phyloP scores from a whole-genome alignment of 2,329 filamentous ascomycete species.

The Colletotrichum somersetense region DNA sequence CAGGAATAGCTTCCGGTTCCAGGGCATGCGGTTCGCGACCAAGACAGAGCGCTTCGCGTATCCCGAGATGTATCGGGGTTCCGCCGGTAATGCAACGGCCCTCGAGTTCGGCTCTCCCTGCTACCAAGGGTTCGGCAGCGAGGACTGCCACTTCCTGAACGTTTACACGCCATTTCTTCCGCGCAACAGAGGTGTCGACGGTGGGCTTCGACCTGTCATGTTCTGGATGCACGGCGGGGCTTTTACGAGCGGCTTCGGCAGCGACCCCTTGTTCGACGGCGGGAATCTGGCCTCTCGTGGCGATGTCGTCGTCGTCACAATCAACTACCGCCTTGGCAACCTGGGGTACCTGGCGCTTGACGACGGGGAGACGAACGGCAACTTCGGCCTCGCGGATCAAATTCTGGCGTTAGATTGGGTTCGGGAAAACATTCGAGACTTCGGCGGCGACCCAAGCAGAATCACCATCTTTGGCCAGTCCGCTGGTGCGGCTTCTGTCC shows the following conservation, averaged over 20 bases:
- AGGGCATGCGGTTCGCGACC: constrained; percentile 57
- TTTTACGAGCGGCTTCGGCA: constrained; percentile 55
- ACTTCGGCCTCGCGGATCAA: constrained; percentile 63
- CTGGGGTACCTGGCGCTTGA: constrained; percentile 69
- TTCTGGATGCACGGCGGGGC: constrained; percentile 61
- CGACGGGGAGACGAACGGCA: constrained; percentile 60
- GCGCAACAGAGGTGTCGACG: constrained; percentile 43
- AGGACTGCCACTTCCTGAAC: constrained; percentile 61
- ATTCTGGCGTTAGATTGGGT: constrained; percentile 64
- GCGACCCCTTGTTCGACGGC: constrained; percentile 60
- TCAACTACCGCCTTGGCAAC: constrained; percentile 71
- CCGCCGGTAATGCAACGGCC: constrained; percentile 46
- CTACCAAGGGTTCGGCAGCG: constrained; percentile 50
- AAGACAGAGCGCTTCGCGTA: constrained; percentile 56
- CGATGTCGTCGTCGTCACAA: constrained; percentile 65
- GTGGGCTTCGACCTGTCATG: constrained; percentile 60
- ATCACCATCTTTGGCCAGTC: constrained; percentile 69
- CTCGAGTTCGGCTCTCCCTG: constrained; percentile 52
- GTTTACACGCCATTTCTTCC: constrained; percentile 59
- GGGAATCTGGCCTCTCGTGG: constrained; percentile 59
- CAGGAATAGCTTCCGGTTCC: constrained; percentile 62
- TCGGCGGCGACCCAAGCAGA: constrained; percentile 68
- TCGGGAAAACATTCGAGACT: constrained; percentile 63
- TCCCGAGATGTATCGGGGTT: constrained; percentile 51
- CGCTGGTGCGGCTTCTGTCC: constrained; percentile 65